Evolutionary conservation across 139 green algal species (phyloP).

Genomic region (Volvox africanus): DNA sequence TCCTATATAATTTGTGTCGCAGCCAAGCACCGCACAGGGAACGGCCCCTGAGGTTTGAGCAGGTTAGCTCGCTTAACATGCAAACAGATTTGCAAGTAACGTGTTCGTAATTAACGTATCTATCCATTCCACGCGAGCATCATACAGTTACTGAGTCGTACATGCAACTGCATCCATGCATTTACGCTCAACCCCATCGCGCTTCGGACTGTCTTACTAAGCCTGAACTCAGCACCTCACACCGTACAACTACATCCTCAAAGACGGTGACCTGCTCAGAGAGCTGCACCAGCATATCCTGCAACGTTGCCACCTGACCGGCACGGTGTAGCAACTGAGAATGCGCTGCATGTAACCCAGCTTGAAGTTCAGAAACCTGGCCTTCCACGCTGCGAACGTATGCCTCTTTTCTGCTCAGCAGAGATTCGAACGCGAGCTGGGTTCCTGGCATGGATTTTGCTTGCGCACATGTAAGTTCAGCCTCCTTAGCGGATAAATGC

Average conservation of each 20-base stretch:
- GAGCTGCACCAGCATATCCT: slow-evolving; percentile 40
- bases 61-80: no score
- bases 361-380: slow-evolving; percentile 7
- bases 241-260: slow-evolving; percentile 10
- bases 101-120: no score
- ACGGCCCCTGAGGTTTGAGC: no score
- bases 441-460: not conserved
- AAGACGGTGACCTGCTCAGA: slow-evolving; percentile 33
- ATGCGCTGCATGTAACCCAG: not conserved
- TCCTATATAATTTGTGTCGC: no score
- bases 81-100: no score
- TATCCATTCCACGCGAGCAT: no score
- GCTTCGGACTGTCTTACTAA: not conserved
- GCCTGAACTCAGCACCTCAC: slow-evolving; percentile 31
- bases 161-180: no score
- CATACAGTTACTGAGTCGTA: no score
- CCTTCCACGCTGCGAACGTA: not conserved
- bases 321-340: not conserved
- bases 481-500: not conserved
- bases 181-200: not conserved
- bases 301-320: slow-evolving; percentile 18
- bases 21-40: no score
- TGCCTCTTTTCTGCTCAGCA: not conserved
- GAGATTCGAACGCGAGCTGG: not conserved
- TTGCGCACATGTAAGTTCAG: not conserved